Evolutionary conservation across 352 stramenopile species (phyloP).

Genomic region (Phytopythium mirpurense): DNA sequence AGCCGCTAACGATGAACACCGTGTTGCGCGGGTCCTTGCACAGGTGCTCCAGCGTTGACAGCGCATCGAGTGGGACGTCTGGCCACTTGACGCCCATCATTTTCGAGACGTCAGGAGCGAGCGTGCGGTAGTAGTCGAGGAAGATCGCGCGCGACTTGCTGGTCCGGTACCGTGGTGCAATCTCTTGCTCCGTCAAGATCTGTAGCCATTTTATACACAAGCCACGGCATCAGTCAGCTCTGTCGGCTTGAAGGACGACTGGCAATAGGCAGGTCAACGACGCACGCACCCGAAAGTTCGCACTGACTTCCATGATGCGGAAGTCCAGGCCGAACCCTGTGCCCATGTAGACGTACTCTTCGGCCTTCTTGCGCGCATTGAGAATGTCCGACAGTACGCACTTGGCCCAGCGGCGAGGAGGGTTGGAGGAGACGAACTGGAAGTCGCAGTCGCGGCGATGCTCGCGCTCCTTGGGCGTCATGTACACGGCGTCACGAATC

Average conservation of each 20-base stretch:
- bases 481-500: conserved; percentile 68
- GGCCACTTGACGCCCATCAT: conserved; percentile 77
- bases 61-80: conserved; percentile 60
- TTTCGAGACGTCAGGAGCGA: conserved; percentile 88
- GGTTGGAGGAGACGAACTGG: conserved; percentile 67
- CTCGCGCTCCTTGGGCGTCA: conserved; percentile 64
- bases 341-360: conserved; percentile 79
- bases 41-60: conserved; percentile 88
- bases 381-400: conserved; percentile 76
- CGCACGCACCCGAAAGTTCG: conserved; percentile 83
- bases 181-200: conserved; percentile 69
- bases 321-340: conserved; percentile 96
- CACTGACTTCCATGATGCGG: conserved; percentile 93
- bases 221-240: no score
- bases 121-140: conserved; percentile 98
- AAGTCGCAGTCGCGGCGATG: conserved; percentile 73
- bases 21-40: conserved; percentile 94
- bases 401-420: conserved; percentile 61
- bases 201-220: conserved; percentile 14
- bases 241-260: no score
- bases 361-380: conserved; percentile 74
- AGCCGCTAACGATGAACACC: conserved; percentile 98
- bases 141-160: conserved; percentile 92
- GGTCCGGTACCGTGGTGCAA: conserved; percentile 54
- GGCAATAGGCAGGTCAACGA: no score